A percentile compares a stretch with the other conserved stretches of the same genome.
phyloP scores from a whole-genome alignment of 2,329 filamentous ascomycete genomes.

The Microcyclospora pomicola region DNA sequence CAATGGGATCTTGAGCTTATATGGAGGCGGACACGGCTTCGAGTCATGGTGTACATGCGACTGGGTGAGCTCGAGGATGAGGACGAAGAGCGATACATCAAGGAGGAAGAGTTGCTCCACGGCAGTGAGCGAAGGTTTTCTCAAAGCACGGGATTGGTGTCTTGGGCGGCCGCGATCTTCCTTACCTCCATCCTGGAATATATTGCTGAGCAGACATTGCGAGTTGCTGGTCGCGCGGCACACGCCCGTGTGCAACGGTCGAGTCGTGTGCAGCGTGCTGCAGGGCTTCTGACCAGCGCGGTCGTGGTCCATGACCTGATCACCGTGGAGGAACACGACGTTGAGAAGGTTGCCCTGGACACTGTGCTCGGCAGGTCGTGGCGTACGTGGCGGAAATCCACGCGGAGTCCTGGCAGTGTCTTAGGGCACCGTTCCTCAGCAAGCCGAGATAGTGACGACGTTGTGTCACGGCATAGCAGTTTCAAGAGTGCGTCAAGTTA shows the following conservation, averaged over 20 bases:
- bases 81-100: slow-evolving; percentile 80
- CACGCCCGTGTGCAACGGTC: slow-evolving; percentile 45
- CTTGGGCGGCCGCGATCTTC: slow-evolving; percentile 88
- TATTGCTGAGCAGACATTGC: slow-evolving; percentile 77
- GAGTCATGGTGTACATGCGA: slow-evolving; percentile 97
- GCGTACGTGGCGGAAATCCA: slow-evolving; percentile 87
- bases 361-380: slow-evolving; percentile 77
- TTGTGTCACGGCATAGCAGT: slow-evolving; percentile 1
- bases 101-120: slow-evolving; percentile 58
- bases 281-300: slow-evolving; percentile 7
- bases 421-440: not conserved
- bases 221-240: slow-evolving; percentile 76
- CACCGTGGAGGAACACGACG: slow-evolving; percentile 78
- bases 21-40: slow-evolving; percentile 83
- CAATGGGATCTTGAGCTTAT: slow-evolving; percentile 84
- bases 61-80: slow-evolving; percentile 96
- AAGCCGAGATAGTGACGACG: slow-evolving; percentile 2
- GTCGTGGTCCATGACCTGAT: slow-evolving; percentile 26
- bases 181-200: slow-evolving; percentile 89
- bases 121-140: slow-evolving; percentile 44
- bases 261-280: slow-evolving; percentile 19
- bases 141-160: slow-evolving; percentile 41
- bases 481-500: slow-evolving; percentile 1
- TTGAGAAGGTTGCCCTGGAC: slow-evolving; percentile 86
- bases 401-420: slow-evolving; percentile 31